Base-by-base conservation (phyloP, 768 basidiomycete genomes). In the Calocybe gangraenosa region DNA sequence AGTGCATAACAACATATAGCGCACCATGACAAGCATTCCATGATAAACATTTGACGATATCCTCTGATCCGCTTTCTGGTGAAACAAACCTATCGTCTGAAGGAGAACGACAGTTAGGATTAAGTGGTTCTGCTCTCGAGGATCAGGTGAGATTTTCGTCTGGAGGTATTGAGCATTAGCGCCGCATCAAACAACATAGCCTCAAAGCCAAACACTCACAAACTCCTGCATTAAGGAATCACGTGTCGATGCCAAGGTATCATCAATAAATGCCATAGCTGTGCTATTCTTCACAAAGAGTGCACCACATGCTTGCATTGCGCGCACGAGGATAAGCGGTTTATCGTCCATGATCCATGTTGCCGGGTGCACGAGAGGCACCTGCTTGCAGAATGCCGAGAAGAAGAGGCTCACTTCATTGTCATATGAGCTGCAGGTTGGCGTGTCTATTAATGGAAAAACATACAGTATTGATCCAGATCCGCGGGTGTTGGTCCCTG, bases 251-350 rank as follows among this genome's bases (percentile, higher is more conserved):
- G 58, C 64, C 51, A 76, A 61, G 18, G 66, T 71, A 37, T 63
- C 67, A 33, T 65, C 68, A 52, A 79, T 76, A 61, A 78, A 83
- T 33, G 63, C 63, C 44, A 63, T 52, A 2, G 79, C 76, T 23
- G 59, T 65, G n/a, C 63, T 63, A 9, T 70, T 78, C 57, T 70
- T 75, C 38, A 72, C 73, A 58, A 76, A 80, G 41, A 79, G 65
- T 19, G 76, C 85, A 47, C 78, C 84, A 59, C 75, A 82, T 17
- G 75, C 79, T 59, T 76, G 75, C 79, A 79, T 80, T 18, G 73
- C 71, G 15, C 65, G 71, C 36, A 80, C 57, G 32, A 79, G 74
- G 50, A 78, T 65, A 3, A 65, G 68, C 25, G 73, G 76, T 48
- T 76, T 78, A 25, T 60, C 65, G 20, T 69, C 74, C 55, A 65